These are phyloP conservation scores for Phytophthora constricta DNA, from an alignment of 352 stramenopile species.

Conservation along the genomic window DNA sequence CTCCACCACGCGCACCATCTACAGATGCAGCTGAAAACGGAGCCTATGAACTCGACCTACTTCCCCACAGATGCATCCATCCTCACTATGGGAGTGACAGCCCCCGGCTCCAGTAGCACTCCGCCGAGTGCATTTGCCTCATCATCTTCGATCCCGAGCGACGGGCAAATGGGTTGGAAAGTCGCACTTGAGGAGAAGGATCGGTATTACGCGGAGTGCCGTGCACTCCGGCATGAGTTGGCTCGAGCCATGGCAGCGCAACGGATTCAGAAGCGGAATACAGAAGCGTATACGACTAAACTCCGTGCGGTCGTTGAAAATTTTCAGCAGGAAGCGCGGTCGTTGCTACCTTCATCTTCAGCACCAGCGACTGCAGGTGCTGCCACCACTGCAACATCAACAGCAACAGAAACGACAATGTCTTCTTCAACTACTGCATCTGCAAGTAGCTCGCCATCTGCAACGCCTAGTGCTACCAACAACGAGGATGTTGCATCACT, in stretches of 20 bases:
- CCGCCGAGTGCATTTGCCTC: constrained; percentile 37
- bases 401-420: not conserved
- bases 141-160: constrained; percentile 27
- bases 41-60: constrained; percentile 73
- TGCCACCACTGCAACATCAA: not conserved
- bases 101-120: constrained; percentile 17
- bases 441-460: constrained; percentile 11
- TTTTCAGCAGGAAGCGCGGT: constrained; percentile 63
- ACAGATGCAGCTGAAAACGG: constrained; percentile 61
- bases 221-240: constrained; percentile 70
- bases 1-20: constrained; percentile 33
- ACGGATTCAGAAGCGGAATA: constrained; percentile 49
- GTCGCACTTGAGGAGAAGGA: constrained; percentile 68
- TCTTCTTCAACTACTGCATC: not conserved
- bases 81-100: constrained; percentile 58
- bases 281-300: constrained; percentile 44
- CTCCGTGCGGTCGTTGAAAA: constrained; percentile 63
- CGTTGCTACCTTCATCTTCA: constrained; percentile 41
- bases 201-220: constrained; percentile 72
- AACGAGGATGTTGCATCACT: constrained; percentile 62
- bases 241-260: constrained; percentile 55
- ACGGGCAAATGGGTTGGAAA: constrained; percentile 42
- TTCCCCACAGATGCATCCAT: constrained; percentile 70
- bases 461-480: too few species aligned
- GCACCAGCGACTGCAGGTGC: constrained; percentile 4